Conservation (phyloP, 805 yeast genomes). For the Lipomyces orientalis region DNA sequence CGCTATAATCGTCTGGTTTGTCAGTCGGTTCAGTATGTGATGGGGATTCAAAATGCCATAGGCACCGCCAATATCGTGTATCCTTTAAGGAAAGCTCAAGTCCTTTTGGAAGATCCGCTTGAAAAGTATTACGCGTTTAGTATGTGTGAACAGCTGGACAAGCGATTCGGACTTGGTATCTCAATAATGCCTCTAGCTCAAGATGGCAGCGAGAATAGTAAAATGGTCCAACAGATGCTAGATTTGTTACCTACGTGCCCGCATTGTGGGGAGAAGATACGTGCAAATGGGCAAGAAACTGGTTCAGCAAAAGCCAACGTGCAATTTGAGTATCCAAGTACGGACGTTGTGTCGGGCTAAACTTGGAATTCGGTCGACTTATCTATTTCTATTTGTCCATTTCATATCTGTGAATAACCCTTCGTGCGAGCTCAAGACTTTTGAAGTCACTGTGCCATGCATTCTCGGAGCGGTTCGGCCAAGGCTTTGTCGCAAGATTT, state of each 20-base stretch:
- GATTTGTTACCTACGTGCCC: not conserved
- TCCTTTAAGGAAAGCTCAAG: conserved; percentile 4
- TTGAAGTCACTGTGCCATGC: not conserved
- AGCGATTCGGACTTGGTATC: conserved; percentile 5
- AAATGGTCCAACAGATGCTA: not conserved
- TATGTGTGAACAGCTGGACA: conserved; percentile 3
- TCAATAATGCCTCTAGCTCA: not conserved
- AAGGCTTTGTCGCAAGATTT: not conserved
- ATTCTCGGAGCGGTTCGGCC: not conserved
- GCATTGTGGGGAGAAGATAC: conserved; percentile 12
- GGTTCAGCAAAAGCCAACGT: not conserved
- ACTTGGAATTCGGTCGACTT: too few relatives aligned
- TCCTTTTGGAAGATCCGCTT: not conserved
- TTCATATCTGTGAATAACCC: not conserved
- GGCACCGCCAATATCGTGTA: not conserved
- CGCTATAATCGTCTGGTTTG: not conserved
- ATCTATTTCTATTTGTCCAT: too few relatives aligned
- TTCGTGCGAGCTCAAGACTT: not conserved
- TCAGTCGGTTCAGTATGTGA: conserved; percentile 1
- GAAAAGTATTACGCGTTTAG: conserved; percentile 8
- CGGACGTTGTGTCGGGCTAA: not conserved
- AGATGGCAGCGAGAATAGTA: not conserved
- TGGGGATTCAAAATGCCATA: not conserved
- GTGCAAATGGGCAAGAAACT: not conserved
- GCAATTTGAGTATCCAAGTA: too few relatives aligned